Evolutionary conservation across 1,284 basidiomycete genomes (phyloP).

Genomic region (Pterulicium gracile): DNA sequence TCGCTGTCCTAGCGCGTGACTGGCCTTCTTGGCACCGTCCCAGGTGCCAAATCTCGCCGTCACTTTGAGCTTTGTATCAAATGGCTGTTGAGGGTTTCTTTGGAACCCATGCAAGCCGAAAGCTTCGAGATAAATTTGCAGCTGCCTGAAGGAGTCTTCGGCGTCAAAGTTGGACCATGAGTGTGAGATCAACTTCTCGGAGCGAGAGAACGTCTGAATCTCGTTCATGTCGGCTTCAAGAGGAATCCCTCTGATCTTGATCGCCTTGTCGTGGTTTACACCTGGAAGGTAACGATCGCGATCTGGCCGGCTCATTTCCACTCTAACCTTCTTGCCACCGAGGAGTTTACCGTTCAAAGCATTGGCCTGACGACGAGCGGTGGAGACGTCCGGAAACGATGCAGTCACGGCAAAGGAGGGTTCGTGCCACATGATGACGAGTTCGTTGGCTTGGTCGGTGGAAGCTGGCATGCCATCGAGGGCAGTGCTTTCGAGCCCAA

Average conservation of each 20-base stretch:
- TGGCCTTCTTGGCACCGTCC: background rate
- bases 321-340: conserved; percentile 1
- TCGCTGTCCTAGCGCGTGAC: background rate
- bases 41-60: background rate
- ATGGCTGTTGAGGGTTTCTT: background rate
- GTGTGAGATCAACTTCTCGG: conserved; percentile 9
- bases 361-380: background rate
- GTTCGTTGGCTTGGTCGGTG: background rate
- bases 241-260: conserved; percentile 11
- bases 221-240: conserved; percentile 8
- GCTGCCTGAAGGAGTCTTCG: background rate
- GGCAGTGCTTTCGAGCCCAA: background rate
- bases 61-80: background rate
- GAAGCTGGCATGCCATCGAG: background rate
- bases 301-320: background rate
- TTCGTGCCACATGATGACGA: background rate
- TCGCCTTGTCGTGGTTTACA: background rate
- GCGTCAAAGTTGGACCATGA: conserved; percentile 11
- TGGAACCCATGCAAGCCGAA: background rate
- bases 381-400: background rate
- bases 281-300: background rate
- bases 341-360: background rate
- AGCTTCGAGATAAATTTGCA: background rate
- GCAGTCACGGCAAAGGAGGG: background rate
- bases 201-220: background rate